Evolutionary conservation across 257 asterid genomes (phyloP).

Genomic region (Gentiana dahurica): DNA sequence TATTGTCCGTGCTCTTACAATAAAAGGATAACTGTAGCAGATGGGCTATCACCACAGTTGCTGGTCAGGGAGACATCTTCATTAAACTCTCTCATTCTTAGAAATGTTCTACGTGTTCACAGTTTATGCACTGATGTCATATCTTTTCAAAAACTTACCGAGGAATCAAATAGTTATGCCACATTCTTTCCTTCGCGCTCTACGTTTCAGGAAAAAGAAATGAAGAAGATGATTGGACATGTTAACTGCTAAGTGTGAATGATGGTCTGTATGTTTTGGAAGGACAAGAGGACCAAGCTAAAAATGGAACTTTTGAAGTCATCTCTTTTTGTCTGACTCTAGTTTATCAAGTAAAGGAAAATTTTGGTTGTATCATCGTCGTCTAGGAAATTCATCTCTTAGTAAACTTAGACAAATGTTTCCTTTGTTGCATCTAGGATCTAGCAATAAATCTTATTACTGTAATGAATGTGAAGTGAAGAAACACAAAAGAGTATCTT

Average conservation of each 20-base stretch:
- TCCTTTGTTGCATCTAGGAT: neutral
- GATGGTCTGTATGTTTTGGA: too few species aligned
- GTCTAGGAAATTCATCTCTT: slow-evolving; percentile 6
- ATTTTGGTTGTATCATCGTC: neutral
- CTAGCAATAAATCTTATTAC: neutral
- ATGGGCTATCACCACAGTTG: neutral
- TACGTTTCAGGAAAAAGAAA: too few species aligned
- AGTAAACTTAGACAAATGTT: neutral
- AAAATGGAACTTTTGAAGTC: too few species aligned
- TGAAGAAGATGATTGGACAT: too few species aligned
- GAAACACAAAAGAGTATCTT: slow-evolving; percentile 1
- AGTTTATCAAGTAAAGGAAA: neutral
- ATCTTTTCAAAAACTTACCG: too few species aligned
- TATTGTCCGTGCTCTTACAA: neutral
- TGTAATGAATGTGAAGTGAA: slow-evolving; percentile 13
- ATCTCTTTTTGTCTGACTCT: neutral
- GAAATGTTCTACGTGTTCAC: too few species aligned
- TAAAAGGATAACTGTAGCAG: neutral
- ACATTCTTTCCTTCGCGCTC: too few species aligned
- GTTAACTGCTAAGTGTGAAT: too few species aligned
- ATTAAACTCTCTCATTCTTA: too few species aligned
- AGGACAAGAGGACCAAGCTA: too few species aligned
- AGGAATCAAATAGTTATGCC: too few species aligned
- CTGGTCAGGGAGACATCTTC: neutral
- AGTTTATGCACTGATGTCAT: too few species aligned